Conservation (phyloP, 495 filamentous ascomycete genomes). For the Hypoxylon intermedium region DNA sequence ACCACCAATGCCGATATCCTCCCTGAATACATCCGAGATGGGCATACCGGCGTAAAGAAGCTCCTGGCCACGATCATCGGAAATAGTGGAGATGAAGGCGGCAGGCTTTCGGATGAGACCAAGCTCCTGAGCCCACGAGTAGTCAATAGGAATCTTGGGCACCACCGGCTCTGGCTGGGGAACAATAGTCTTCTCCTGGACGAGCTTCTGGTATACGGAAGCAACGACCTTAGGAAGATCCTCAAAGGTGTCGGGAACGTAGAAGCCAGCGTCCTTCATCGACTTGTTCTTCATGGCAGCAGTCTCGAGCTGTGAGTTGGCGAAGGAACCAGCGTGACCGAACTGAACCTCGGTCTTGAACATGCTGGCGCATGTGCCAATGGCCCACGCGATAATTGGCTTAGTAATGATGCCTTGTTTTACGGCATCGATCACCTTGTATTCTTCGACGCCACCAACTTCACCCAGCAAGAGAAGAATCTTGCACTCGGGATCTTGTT, state of each 20-base stretch:
- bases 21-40: constrained; percentile 98
- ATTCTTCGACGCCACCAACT: constrained; percentile 99
- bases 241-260: constrained; percentile 96
- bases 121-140: constrained; percentile 99
- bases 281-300: constrained; percentile 93
- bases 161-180: constrained; percentile 87
- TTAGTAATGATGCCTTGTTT: constrained; percentile 94
- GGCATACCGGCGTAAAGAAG: constrained; percentile 98
- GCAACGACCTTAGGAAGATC: constrained; percentile 81
- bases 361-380: constrained; percentile 98
- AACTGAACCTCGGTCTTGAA: constrained; percentile 99
- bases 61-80: constrained; percentile 99
- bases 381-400: constrained; percentile 98
- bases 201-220: constrained; percentile 81
- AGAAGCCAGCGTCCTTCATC: constrained; percentile 93
- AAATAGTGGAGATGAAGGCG: constrained; percentile 99
- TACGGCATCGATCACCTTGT: constrained; percentile 97
- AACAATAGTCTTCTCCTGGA: constrained; percentile 81
- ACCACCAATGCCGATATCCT: constrained; percentile 98
- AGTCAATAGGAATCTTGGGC: constrained; percentile 99
- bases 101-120: constrained; percentile 99
- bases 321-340: constrained; percentile 96
- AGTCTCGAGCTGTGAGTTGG: constrained; percentile 98
- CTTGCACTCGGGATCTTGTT: constrained; percentile 96
- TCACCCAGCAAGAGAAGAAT: constrained; percentile 95